phyloP scores from a whole-genome alignment of 2,329 filamentous ascomycete genomes.

The Fusarium camptoceras region DNA sequence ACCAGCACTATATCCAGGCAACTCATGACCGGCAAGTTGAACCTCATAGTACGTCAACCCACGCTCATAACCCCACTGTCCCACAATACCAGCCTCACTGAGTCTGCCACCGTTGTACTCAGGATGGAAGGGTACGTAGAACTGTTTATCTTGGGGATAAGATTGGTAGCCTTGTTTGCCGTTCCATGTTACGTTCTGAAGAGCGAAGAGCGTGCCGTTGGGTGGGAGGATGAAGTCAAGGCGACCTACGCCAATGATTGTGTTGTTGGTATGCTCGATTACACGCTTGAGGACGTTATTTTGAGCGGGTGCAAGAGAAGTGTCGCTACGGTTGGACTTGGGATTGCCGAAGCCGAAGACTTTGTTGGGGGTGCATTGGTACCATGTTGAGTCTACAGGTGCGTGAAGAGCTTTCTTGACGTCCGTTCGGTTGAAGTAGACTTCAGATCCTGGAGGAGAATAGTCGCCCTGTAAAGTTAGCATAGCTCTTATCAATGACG shows the following conservation, averaged over 20 bases:
- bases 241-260: conserved; percentile 47
- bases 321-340: conserved; percentile 31
- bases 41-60: conserved; percentile 78
- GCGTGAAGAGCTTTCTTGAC: conserved; percentile 78
- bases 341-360: conserved; percentile 44
- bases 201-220: conserved; percentile 76
- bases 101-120: conserved; percentile 58
- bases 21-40: conserved; percentile 70
- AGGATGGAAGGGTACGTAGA: conserved; percentile 73
- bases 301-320: conserved; percentile 36
- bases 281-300: conserved; percentile 44
- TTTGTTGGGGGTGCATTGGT: conserved; percentile 42
- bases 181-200: conserved; percentile 85
- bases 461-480: conserved; percentile 62
- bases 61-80: conserved; percentile 77
- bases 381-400: conserved; percentile 53
- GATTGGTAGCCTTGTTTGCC: conserved; percentile 76
- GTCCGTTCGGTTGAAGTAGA: conserved; percentile 79
- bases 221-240: conserved; percentile 73
- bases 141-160: conserved; percentile 60
- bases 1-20: conserved; percentile 47
- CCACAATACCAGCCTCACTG: conserved; percentile 74
- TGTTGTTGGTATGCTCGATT: conserved; percentile 50
- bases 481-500: accelerated
- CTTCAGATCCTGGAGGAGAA: conserved; percentile 67